These are phyloP conservation scores for Coemansia asiatica DNA, from an alignment of 192 early-diverging fungal species.

Conservation along the genomic window DNA sequence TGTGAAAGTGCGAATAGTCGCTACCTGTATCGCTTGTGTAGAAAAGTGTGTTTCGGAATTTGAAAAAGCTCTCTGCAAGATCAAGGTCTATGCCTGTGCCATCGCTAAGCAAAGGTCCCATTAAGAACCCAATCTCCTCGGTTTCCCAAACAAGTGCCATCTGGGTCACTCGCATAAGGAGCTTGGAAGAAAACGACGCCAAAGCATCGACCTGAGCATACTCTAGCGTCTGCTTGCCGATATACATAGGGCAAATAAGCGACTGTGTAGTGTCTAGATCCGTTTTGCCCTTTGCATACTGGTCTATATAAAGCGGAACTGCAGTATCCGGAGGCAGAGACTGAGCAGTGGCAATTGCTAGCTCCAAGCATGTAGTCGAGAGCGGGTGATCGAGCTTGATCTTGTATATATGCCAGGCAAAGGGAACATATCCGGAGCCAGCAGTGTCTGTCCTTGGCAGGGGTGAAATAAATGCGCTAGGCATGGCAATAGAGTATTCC, in stretches of 20 bases:
- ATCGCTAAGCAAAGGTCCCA: constrained; percentile 55
- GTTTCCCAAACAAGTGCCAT: constrained; percentile 55
- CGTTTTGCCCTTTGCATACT: constrained; percentile 15
- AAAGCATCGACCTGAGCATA: constrained; percentile 45
- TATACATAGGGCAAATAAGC: constrained; percentile 9
- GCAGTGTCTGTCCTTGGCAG: not conserved
- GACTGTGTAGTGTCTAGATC: constrained; percentile 15
- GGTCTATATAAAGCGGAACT: constrained; percentile 34
- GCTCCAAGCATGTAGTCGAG: not conserved
- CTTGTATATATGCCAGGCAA: constrained; percentile 32
- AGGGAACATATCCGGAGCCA: constrained; percentile 7
- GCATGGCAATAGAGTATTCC: not conserved
- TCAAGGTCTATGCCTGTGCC: constrained; percentile 30
- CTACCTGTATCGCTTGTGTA: not conserved
- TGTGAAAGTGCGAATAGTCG: constrained; percentile 8
- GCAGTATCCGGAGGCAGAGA: constrained; percentile 21
- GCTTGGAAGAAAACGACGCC: constrained; percentile 57
- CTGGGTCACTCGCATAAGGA: constrained; percentile 54
- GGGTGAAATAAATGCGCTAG: constrained; percentile 9
- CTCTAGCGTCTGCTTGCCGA: constrained; percentile 32
- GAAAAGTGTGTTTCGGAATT: constrained; percentile 19
- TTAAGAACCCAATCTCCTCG: constrained; percentile 56
- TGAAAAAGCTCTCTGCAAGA: constrained; percentile 21
- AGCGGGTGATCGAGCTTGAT: constrained; percentile 26
- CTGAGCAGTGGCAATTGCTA: constrained; percentile 23